Evolutionary conservation across 495 filamentous ascomycete species (phyloP), one percentile per base, ranked within the genome.

Genomic region (Hyphodiscus hymeniophilus): DNA sequence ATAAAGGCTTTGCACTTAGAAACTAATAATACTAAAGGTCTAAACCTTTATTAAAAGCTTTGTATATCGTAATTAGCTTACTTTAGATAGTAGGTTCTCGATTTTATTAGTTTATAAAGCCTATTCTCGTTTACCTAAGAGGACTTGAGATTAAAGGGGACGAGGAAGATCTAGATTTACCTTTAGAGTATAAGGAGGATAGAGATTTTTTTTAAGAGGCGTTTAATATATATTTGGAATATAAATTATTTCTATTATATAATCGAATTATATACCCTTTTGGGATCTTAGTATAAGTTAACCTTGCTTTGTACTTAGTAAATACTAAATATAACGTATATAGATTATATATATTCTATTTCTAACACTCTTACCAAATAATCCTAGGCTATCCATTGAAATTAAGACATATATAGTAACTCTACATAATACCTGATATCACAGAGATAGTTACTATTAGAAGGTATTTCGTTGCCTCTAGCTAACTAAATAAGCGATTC

Each of bases 391-490:
- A 28, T 28, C 26, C 10, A 28, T 4, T 5, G 4, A 10, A 28
- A 28, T 28, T 5, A 4, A 4, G 10, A 28, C 26, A 10, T 28
- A 28, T 28, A 28, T 5, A 10, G 5, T 10, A 28, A 28, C 26
- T 5, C 26, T 10, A 28, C 26, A 28, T 28, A 28, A 28, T 28
- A 10, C 26, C 26, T 28, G 4, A 28, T 28, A 5, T 17, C 22
- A 40, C 16, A 48, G 16, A 36, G 22, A 28, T 26, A 21, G 44
- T 21, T 52, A 52, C 38, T 20, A 47, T 52, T 52, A 36, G 36
- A 47, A 47, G 18, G 50, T 52, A 36, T 52, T 52, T 1, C 50
- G 50, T 17, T 52, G 44, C 30, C 38, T 52, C 44, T 52, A 20
- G 22, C 38, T 40, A 31, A 52, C 50, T 24, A 41, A 17, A 35